phyloP scores from a whole-genome alignment of 345 rosid genomes.

The Dimocarpus longan region DNA sequence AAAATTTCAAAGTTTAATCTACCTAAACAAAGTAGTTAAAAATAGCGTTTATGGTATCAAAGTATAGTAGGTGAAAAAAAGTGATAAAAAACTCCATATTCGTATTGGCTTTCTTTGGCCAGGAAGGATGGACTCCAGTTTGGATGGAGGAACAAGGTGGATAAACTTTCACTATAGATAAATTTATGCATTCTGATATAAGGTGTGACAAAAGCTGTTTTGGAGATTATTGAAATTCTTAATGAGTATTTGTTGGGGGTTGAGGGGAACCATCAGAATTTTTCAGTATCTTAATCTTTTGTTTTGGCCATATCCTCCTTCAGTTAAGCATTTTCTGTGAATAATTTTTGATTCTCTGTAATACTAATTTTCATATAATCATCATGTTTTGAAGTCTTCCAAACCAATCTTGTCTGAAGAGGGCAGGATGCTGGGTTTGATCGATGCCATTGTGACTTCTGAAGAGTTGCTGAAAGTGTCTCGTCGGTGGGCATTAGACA shows the following conservation, averaged over 20 bases:
- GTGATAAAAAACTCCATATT: not conserved
- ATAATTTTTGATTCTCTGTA: not conserved
- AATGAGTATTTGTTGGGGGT: not conserved
- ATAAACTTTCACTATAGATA: not conserved
- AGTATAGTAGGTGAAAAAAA: not conserved
- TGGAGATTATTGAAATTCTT: not conserved
- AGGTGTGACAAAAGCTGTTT: not conserved
- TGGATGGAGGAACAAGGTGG: not conserved
- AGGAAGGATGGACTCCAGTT: not conserved
- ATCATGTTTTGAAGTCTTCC: constrained; percentile 57
- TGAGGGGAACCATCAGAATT: not conserved
- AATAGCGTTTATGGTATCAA: not conserved
- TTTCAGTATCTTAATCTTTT: not conserved
- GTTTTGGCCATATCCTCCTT: not conserved
- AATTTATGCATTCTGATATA: not conserved
- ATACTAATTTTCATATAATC: constrained; percentile 7
- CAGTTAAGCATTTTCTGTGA: not conserved
- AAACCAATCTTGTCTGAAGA: constrained; percentile 86
- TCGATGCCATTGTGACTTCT: constrained; percentile 75
- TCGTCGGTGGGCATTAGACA: constrained; percentile 83
- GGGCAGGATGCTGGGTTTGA: constrained; percentile 80
- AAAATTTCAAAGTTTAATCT: not conserved
- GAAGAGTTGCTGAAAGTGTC: constrained; percentile 77
- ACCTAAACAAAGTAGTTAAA: not conserved
- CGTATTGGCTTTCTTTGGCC: not conserved